Evolutionary conservation across 129 eudicot genomes (phyloP).

Genomic region (Rutidosis leptorrhynchoides): DNA sequence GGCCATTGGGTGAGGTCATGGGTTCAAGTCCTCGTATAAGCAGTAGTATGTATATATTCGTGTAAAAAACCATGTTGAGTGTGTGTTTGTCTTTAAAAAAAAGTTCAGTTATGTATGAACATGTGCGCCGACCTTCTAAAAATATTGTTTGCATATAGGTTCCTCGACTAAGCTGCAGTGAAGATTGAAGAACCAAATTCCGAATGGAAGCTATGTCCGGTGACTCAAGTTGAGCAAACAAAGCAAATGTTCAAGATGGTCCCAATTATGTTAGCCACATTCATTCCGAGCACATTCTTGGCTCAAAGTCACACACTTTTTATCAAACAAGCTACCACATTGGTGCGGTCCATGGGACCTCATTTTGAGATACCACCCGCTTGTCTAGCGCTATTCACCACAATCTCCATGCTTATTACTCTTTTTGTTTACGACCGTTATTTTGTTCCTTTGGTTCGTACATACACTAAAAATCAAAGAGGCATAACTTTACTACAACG

Average conservation of each 20-base stretch:
- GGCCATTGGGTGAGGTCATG: no score
- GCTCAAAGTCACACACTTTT: conserved; percentile 47
- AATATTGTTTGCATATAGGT: conserved; percentile 21
- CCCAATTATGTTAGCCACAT: conserved; percentile 39
- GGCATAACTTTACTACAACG: conserved; percentile 62
- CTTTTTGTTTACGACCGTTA: conserved; percentile 46
- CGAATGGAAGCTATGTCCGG: conserved; percentile 43
- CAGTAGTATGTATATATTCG: no score
- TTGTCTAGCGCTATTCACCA: conserved; percentile 47
- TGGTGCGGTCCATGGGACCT: conserved; percentile 39
- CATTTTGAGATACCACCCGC: conserved; percentile 43
- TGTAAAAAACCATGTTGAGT: no score
- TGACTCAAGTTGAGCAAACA: conserved; percentile 63
- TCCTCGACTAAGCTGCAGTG: conserved; percentile 54
- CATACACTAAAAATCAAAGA: conserved; percentile 47
- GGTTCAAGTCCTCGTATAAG: no score
- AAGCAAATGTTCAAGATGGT: conserved; percentile 55
- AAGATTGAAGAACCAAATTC: conserved; percentile 18
- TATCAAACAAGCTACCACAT: conserved; percentile 56
- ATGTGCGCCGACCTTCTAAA: no score
- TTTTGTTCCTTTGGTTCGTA: conserved; percentile 34
- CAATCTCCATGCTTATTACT: conserved; percentile 43
- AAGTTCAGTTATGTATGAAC: no score
- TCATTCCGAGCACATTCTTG: conserved; percentile 42
- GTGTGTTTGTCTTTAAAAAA: no score